These are phyloP conservation scores for Ophiostoma australiae DNA, from an alignment of 2,329 filamentous ascomycete genomes.

Conservation along the genomic window DNA sequence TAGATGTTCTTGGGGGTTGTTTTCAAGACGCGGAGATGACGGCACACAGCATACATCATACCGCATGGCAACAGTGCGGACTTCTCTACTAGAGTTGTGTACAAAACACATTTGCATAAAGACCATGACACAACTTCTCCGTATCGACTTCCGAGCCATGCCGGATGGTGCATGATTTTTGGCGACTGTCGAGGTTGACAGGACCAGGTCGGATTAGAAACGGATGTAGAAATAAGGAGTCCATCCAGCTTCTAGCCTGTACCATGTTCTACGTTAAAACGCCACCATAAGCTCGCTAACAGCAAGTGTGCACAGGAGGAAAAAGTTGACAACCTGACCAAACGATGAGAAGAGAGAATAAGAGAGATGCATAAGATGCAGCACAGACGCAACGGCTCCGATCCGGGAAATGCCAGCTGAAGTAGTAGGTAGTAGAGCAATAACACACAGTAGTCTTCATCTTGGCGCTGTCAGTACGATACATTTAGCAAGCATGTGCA, in stretches of 20 bases:
- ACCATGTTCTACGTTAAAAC: background rate
- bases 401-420: background rate
- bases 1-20: too few relatives aligned
- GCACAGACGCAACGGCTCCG: background rate
- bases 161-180: background rate
- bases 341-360: background rate
- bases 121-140: background rate
- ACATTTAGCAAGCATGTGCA: too few relatives aligned
- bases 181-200: background rate
- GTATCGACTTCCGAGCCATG: background rate
- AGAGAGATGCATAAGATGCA: background rate
- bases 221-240: conserved; percentile 8
- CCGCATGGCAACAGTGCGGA: background rate
- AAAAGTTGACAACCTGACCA: background rate
- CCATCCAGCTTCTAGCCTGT: background rate
- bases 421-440: too few relatives aligned
- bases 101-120: background rate
- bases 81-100: too few relatives aligned
- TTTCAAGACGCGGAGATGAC: too few relatives aligned
- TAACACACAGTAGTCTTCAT: background rate
- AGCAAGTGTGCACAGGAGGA: conserved; percentile 1
- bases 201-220: background rate
- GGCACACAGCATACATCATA: too few relatives aligned
- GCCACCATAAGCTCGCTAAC: background rate
- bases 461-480: background rate